Evolutionary conservation across 805 yeast species (phyloP).

Genomic region (Ogataea sp.): DNA sequence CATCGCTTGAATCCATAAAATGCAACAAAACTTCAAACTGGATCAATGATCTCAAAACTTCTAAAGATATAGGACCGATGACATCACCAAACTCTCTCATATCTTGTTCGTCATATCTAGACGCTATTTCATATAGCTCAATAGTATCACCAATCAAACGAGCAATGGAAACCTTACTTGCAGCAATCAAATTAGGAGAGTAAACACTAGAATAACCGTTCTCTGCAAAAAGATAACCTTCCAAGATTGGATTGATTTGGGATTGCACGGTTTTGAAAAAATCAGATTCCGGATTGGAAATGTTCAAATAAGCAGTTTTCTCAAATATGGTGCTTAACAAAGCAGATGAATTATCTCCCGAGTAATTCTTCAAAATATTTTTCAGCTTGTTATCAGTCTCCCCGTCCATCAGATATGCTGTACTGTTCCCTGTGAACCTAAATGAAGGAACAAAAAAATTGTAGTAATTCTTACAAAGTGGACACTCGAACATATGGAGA

Average conservation of each 20-base stretch:
- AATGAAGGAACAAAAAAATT: conserved; percentile 39
- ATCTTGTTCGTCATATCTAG: conserved; percentile 32
- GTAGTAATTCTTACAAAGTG: conserved; percentile 39
- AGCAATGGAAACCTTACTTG: conserved; percentile 15
- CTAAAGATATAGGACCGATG: conserved; percentile 14
- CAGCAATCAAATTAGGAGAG: conserved; percentile 1
- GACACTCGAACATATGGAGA: conserved; percentile 28
- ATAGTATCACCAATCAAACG: conserved; percentile 39
- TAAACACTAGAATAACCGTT: neutral
- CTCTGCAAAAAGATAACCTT: conserved; percentile 13
- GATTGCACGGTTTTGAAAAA: neutral
- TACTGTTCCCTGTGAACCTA: conserved; percentile 12
- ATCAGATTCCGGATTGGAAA: conserved; percentile 13
- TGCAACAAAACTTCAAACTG: conserved; percentile 30
- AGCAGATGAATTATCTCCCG: conserved; percentile 21
- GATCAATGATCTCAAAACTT: conserved; percentile 32
- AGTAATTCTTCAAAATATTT: conserved; percentile 17
- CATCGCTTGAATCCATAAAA: conserved; percentile 9
- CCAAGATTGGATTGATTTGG: neutral
- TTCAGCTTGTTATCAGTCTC: conserved; percentile 9
- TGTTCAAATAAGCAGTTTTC: conserved; percentile 16
- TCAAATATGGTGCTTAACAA: conserved; percentile 21
- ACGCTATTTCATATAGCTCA: conserved; percentile 49
- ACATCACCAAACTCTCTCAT: conserved; percentile 1
- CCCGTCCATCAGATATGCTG: neutral